Conservation (phyloP, 352 stramenopile species). For the Phytophthora cactorum region DNA sequence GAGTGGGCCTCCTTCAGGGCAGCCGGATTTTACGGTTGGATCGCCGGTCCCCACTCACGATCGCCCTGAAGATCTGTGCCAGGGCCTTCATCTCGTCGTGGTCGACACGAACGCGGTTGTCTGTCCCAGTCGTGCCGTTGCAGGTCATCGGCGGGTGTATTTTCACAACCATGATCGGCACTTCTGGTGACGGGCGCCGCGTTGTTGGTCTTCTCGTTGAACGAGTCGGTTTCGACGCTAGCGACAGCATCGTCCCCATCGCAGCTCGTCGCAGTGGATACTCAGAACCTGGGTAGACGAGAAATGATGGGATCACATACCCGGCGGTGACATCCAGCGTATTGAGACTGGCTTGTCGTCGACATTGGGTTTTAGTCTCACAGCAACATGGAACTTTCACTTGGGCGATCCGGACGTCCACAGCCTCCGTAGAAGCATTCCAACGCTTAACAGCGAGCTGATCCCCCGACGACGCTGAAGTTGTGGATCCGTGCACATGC, state of each 20-base stretch:
- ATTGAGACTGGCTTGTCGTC: neutral
- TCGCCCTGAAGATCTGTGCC: conserved; percentile 30
- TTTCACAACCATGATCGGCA: conserved; percentile 12
- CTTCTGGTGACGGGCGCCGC: conserved; percentile 21
- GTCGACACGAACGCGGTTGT: conserved; percentile 12
- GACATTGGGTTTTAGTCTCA: conserved; percentile 26
- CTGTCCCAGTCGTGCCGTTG: conserved; percentile 25
- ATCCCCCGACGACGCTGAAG: neutral
- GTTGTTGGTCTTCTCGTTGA: conserved; percentile 3
- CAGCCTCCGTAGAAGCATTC: conserved; percentile 17
- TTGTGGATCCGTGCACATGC: conserved; percentile 8
- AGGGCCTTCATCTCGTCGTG: conserved; percentile 23
- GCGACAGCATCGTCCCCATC: conserved; percentile 19
- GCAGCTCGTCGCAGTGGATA: neutral
- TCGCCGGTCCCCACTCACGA: conserved; percentile 28
- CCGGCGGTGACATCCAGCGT: neutral
- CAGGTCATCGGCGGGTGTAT: conserved; percentile 9
- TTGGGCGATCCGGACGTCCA: conserved; percentile 7
- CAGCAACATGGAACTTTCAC: neutral
- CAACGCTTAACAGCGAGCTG: neutral
- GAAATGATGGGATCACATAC: conserved; percentile 22
- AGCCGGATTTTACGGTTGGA: conserved; percentile 22
- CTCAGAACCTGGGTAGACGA: conserved; percentile 2
- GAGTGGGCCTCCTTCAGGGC: conserved; percentile 2
- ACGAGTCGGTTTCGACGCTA: conserved; percentile 14